phyloP scores from a whole-genome alignment of 2,329 filamentous ascomycete genomes.

The Colletotrichum cereale region DNA sequence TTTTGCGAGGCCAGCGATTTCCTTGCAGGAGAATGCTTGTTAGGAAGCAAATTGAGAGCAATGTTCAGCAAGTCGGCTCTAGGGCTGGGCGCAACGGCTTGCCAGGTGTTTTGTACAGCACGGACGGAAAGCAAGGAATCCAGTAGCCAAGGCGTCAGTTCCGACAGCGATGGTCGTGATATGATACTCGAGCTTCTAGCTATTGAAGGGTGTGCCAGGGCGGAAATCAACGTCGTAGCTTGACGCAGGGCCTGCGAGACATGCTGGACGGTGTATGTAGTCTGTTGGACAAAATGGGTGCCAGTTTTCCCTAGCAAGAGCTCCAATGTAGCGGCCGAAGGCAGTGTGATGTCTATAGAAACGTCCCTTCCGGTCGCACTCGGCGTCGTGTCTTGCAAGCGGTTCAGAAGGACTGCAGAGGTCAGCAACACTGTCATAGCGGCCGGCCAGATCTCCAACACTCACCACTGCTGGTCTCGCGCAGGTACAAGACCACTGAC shows the following conservation, averaged over 20 bases:
- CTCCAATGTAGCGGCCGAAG: conserved; percentile 53
- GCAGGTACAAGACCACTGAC: conserved; percentile 62
- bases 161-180: conserved; percentile 51
- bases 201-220: conserved; percentile 57
- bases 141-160: conserved; percentile 62
- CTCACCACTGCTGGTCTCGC: conserved; percentile 61
- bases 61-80: conserved; percentile 23
- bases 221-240: conserved; percentile 56
- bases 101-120: conserved; percentile 55
- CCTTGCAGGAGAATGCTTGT: conserved; percentile 10
- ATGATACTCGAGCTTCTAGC: conserved; percentile 50
- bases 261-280: conserved; percentile 55
- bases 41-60: conserved; percentile 24
- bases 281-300: conserved; percentile 44
- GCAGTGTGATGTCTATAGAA: conserved; percentile 51
- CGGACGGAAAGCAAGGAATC: conserved; percentile 61
- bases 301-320: conserved; percentile 48
- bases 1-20: conserved; percentile 49
- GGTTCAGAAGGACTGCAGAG: conserved; percentile 49
- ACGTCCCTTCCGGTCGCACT: conserved; percentile 47
- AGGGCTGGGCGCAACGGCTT: conserved; percentile 41
- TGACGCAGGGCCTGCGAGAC: conserved; percentile 61
- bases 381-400: conserved; percentile 50
- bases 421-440: conserved; percentile 38
- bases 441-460: conserved; percentile 18